Evolutionary conservation across 441 rosid genomes (phyloP).

Genomic region (Pelargonium hybrid): DNA sequence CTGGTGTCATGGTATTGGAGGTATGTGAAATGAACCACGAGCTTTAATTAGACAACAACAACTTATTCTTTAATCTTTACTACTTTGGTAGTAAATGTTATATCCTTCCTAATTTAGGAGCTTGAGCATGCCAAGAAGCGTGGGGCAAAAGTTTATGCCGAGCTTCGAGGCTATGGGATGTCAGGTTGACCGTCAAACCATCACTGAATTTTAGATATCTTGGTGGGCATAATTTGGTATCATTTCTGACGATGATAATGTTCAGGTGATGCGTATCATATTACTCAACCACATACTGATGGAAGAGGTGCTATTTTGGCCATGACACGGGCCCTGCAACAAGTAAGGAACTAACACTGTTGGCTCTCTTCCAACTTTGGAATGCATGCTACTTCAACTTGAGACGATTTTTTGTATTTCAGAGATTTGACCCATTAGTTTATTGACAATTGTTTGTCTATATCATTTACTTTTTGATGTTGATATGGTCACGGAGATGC

Average conservation of each 20-base stretch:
- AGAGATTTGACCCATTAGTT: background rate
- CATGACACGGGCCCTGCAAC: slow-evolving; percentile 67
- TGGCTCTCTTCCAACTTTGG: background rate
- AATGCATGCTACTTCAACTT: background rate
- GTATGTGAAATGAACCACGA: slow-evolving; percentile 30
- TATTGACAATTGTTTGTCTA: background rate
- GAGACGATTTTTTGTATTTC: background rate
- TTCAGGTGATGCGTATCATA: slow-evolving; percentile 89
- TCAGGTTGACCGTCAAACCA: slow-evolving; percentile 45
- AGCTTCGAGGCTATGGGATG: slow-evolving; percentile 94
- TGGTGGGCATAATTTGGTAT: slow-evolving; percentile 11
- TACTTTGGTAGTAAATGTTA: slow-evolving; percentile 5
- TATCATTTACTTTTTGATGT: background rate
- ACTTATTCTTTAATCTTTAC: slow-evolving; percentile 6
- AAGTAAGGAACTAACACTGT: slow-evolving; percentile 32
- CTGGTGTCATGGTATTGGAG: slow-evolving; percentile 76
- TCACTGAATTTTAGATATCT: background rate
- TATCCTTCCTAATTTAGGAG: slow-evolving; percentile 37
- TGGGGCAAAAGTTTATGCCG: slow-evolving; percentile 83
- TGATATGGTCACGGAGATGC: background rate
- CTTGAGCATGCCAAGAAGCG: slow-evolving; percentile 83
- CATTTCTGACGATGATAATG: slow-evolving; percentile 17
- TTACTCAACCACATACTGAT: slow-evolving; percentile 80
- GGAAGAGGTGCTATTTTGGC: slow-evolving; percentile 93
- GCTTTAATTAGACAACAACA: slow-evolving; percentile 4